A percentile compares a stretch with the other conserved stretches of the same genome.
These are phyloP conservation scores for Macrocybe gigantea DNA, from an alignment of 768 basidiomycete species.

Conservation along the genomic window DNA sequence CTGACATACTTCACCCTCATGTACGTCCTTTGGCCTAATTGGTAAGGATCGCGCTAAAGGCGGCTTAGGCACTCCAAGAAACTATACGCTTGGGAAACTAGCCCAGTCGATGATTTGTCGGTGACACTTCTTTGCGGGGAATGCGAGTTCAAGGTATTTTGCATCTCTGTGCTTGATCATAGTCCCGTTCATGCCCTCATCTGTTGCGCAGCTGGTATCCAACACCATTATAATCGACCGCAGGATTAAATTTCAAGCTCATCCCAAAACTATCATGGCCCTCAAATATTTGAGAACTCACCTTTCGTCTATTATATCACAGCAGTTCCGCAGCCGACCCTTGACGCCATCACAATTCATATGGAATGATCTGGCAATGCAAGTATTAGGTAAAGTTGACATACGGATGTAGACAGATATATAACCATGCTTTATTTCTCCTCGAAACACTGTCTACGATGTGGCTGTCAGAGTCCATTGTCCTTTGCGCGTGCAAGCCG, in stretches of 20 bases:
- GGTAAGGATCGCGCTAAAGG: constrained; percentile 8
- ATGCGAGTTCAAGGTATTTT: constrained; percentile 68
- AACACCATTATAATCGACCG: constrained; percentile 75
- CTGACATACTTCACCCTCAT: constrained; percentile 86
- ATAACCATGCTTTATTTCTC: too few relatives aligned
- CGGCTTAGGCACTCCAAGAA: constrained; percentile 82
- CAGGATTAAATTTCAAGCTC: constrained; percentile 68
- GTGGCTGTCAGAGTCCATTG: too few relatives aligned
- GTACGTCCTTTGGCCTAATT: constrained; percentile 32
- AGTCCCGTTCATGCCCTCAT: too few relatives aligned
- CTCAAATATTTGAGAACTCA: constrained; percentile 74
- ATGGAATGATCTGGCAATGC: constrained; percentile 73
- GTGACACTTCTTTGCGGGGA: constrained; percentile 87
- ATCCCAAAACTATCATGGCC: constrained; percentile 71
- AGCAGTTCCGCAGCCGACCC: constrained; percentile 58
- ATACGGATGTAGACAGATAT: constrained; percentile 19
- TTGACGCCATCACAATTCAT: constrained; percentile 50
- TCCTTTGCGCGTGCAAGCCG: not conserved
- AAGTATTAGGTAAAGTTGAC: constrained; percentile 51
- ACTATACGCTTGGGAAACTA: constrained; percentile 90
- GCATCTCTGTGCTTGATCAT: not conserved
- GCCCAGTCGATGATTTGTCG: constrained; percentile 80
- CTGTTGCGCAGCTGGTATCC: constrained; percentile 53
- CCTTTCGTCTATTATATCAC: constrained; percentile 51
- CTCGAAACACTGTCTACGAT: constrained; percentile 5